phyloP scores from a whole-genome alignment of 345 rosid genomes.

The Rhodamnia argentea region DNA sequence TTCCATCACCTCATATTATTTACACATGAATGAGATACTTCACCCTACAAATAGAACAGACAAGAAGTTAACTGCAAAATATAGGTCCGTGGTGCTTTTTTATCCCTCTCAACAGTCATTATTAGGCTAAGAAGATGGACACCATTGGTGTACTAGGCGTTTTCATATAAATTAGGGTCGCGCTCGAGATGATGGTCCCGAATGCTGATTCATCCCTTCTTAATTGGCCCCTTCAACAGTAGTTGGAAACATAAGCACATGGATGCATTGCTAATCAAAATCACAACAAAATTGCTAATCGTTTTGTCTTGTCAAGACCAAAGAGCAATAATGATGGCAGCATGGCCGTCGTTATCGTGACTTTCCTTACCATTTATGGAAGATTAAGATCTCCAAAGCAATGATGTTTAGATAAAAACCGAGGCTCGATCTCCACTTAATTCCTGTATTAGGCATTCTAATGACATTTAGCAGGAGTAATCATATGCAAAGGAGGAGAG shows the following conservation, averaged over 20 bases:
- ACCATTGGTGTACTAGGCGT: background rate
- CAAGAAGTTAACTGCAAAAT: background rate
- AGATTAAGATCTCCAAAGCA: conserved; percentile 24
- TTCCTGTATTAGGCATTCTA: background rate
- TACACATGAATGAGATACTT: background rate
- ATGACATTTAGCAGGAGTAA: background rate
- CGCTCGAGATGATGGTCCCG: background rate
- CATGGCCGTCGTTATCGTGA: conserved; percentile 6
- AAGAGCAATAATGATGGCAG: conserved; percentile 12
- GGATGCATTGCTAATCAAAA: background rate
- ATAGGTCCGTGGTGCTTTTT: background rate
- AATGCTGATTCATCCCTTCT: background rate
- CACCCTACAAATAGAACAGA: background rate
- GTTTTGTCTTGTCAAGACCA: conserved; percentile 21
- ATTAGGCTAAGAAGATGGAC: background rate
- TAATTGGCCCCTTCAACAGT: conserved; percentile 21
- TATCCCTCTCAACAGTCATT: background rate
- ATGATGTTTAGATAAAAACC: conserved; percentile 3
- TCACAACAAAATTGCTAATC: background rate
- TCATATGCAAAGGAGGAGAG: background rate
- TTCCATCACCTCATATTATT: background rate
- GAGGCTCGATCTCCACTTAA: background rate
- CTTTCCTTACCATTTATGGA: conserved; percentile 16
- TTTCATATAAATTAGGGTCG: background rate
- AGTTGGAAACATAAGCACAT: conserved; percentile 36